Percentiles rank a stretch among this genome's conserved stretches.
These are phyloP conservation scores for Neospora caninum DNA, from an alignment of 169 alveolate genomes.

Conservation along the genomic window DNA sequence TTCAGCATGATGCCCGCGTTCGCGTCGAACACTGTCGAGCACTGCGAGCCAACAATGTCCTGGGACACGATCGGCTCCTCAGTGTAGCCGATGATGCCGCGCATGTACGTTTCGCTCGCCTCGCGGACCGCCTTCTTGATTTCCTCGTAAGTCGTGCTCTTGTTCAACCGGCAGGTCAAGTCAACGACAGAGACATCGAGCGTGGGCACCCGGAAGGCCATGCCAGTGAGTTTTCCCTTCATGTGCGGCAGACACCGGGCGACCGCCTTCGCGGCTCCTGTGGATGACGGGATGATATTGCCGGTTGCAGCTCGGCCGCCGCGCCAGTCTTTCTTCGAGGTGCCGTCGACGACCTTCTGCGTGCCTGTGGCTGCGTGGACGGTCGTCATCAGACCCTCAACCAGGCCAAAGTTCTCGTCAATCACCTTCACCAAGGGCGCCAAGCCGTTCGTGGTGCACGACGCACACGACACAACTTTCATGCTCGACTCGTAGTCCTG, in stretches of 20 bases:
- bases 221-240: slow-evolving; percentile 98
- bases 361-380: slow-evolving; percentile 98
- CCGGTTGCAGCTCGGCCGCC: slow-evolving; percentile 98
- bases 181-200: slow-evolving; percentile 98
- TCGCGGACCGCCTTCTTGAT: slow-evolving; percentile 91
- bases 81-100: slow-evolving; percentile 96
- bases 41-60: slow-evolving; percentile 93
- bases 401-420: slow-evolving; percentile 96
- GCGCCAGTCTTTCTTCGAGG: slow-evolving; percentile 99
- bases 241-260: slow-evolving; percentile 97
- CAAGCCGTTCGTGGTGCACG: slow-evolving; percentile 99
- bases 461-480: slow-evolving; percentile 97
- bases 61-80: slow-evolving; percentile 95
- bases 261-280: slow-evolving; percentile 99
- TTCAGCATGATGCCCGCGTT: slow-evolving; percentile 97
- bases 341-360: slow-evolving; percentile 98
- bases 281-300: slow-evolving; percentile 98
- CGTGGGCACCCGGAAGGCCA: slow-evolving; percentile 99
- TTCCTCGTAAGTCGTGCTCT: slow-evolving; percentile 93
- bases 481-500: slow-evolving; percentile 87
- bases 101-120: slow-evolving; percentile 91
- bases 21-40: slow-evolving; percentile 96
- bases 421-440: slow-evolving; percentile 98
- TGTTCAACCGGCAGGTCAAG: slow-evolving; percentile 94
- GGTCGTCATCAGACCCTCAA: slow-evolving; percentile 99